Percentiles rank a stretch among this genome's conserved stretches.
phyloP scores from a whole-genome alignment of 2,329 filamentous ascomycete genomes.

The Phaeosphaeriaceae sp. region DNA sequence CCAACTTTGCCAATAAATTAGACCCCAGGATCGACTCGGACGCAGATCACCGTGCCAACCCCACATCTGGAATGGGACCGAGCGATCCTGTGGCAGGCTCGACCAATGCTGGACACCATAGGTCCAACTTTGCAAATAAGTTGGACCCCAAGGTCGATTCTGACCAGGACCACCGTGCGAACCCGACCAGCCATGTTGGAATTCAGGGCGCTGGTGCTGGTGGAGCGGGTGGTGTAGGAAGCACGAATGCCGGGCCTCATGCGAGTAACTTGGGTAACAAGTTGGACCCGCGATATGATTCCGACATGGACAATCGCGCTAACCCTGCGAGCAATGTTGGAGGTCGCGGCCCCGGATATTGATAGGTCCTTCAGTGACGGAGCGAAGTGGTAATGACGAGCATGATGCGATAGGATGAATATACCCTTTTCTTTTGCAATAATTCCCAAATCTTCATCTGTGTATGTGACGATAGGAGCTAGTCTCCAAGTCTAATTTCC shows the following conservation, averaged over 20 bases:
- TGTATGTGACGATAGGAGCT: neutral
- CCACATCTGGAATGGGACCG: constrained; percentile 26
- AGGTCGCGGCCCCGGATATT: neutral
- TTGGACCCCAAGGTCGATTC: constrained; percentile 29
- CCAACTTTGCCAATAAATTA: constrained; percentile 38
- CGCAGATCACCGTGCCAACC: constrained; percentile 29
- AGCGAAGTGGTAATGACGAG: neutral
- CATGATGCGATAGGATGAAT: neutral
- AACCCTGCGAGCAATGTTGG: neutral
- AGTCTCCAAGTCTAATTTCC: neutral
- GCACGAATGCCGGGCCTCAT: constrained; percentile 18
- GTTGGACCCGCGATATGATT: constrained; percentile 27
- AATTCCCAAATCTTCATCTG: neutral
- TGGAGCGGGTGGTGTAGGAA: constrained; percentile 19
- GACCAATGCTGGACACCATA: constrained; percentile 15
- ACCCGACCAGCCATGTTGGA: constrained; percentile 8
- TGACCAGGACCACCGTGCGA: constrained; percentile 24
- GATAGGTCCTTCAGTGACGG: neutral
- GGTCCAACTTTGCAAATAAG: constrained; percentile 18
- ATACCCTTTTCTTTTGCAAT: constrained; percentile 3
- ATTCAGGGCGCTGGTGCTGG: constrained; percentile 27
- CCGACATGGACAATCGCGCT: constrained; percentile 15
- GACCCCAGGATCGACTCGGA: constrained; percentile 37
- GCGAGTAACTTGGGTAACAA: constrained; percentile 18
- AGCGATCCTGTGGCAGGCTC: constrained; percentile 23